These are phyloP conservation scores for Podospora didyma DNA, from an alignment of 495 filamentous ascomycete genomes.

Conservation along the genomic window DNA sequence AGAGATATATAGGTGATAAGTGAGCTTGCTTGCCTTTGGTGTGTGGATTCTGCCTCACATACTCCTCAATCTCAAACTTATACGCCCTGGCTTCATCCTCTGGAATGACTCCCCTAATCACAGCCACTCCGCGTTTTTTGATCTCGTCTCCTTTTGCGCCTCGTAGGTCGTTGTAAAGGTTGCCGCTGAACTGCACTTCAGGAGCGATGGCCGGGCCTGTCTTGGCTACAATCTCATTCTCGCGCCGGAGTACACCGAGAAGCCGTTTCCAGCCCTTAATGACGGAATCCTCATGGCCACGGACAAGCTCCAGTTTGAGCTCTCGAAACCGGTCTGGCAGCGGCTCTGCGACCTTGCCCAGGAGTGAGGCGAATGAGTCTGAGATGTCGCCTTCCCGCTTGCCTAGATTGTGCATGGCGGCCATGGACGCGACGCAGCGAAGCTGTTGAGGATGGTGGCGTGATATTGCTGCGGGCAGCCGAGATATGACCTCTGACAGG, in stretches of 20 bases:
- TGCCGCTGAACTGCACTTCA: constrained; percentile 52
- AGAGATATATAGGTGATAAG: background rate
- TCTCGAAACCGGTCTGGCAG: constrained; percentile 69
- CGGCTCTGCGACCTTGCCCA: constrained; percentile 58
- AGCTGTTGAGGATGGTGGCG: background rate
- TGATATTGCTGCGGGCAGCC: background rate
- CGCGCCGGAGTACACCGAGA: constrained; percentile 48
- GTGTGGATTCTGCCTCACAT: constrained; percentile 57
- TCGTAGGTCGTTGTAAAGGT: constrained; percentile 46
- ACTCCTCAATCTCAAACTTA: constrained; percentile 57
- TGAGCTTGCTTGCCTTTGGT: constrained; percentile 38
- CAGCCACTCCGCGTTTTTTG: constrained; percentile 57
- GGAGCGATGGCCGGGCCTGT: constrained; percentile 49
- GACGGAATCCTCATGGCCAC: constrained; percentile 59
- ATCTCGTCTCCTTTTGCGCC: constrained; percentile 43
- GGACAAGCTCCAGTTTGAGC: constrained; percentile 64
- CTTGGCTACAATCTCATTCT: constrained; percentile 46
- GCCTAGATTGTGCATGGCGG: constrained; percentile 9
- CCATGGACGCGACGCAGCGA: constrained; percentile 17
- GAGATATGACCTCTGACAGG: background rate
- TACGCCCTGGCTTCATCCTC: constrained; percentile 54
- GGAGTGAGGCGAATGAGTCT: constrained; percentile 76
- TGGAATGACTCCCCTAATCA: constrained; percentile 60
- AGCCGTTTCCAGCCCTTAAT: constrained; percentile 67
- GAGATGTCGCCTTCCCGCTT: constrained; percentile 71